A percentile compares a stretch with the other conserved stretches of the same genome.
Conservation (phyloP, 768 basidiomycete genomes). For the Pisolithus sp. region DNA sequence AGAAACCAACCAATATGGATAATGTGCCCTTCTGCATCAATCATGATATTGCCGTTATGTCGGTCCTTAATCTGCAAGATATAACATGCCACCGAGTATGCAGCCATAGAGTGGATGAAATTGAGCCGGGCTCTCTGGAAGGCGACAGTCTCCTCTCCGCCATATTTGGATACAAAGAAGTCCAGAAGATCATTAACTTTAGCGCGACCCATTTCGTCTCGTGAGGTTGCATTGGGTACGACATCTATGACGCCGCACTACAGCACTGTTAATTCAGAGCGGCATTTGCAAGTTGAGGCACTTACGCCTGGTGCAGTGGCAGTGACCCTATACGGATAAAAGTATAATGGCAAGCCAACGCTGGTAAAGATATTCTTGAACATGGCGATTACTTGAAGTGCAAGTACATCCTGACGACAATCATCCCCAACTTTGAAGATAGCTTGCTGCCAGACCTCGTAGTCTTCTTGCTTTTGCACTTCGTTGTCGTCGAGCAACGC, state of each 20-base stretch:
- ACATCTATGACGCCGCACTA: constrained; percentile 99
- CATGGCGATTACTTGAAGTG: constrained; percentile 96
- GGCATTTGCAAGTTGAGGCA: constrained; percentile 9
- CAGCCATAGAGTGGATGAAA: constrained; percentile 99
- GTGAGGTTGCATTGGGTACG: constrained; percentile 93
- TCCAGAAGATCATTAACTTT: constrained; percentile 94
- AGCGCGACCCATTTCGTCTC: constrained; percentile 98
- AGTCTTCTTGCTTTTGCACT: constrained; percentile 52
- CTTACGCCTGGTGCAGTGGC: constrained; percentile 93
- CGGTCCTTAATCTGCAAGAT: constrained; percentile 98
- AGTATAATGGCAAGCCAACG: constrained; percentile 83
- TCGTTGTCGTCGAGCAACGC: constrained; percentile 61
- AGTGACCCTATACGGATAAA: constrained; percentile 95
- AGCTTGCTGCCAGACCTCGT: constrained; percentile 94
- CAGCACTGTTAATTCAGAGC: not conserved
- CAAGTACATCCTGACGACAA: constrained; percentile 97
- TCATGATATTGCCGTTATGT: constrained; percentile 99
- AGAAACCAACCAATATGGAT: constrained; percentile 77
- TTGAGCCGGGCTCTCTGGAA: constrained; percentile 93
- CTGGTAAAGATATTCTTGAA: constrained; percentile 96
- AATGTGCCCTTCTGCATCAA: constrained; percentile 95
- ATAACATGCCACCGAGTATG: constrained; percentile 96
- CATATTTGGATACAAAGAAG: constrained; percentile 93
- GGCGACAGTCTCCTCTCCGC: constrained; percentile 77
- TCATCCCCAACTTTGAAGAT: constrained; percentile 99